Percentiles rank a stretch among this genome's conserved stretches.
phyloP scores from a whole-genome alignment of 306 rosid species.

The Vicia faba region DNA sequence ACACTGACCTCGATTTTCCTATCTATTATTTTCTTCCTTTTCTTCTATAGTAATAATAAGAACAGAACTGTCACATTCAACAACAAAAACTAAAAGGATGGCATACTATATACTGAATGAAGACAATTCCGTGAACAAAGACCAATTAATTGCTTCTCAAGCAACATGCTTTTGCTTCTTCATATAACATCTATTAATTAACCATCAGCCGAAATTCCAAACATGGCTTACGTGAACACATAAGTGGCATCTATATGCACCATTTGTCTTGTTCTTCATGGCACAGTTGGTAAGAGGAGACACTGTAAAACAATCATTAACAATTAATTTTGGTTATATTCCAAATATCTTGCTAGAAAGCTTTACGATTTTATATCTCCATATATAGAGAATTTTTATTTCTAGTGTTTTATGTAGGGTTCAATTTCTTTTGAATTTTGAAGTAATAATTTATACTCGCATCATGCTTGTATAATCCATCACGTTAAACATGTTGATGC shows the following conservation, averaged over 20 bases:
- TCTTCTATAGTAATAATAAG: background rate
- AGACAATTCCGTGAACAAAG: background rate
- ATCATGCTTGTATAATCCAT: too few relatives aligned
- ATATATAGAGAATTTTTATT: background rate
- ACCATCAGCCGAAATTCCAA: conserved; percentile 16
- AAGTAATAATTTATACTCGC: too few relatives aligned
- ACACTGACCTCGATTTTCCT: background rate
- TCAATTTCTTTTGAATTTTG: too few relatives aligned
- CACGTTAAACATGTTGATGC: too few relatives aligned
- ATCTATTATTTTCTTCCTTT: background rate
- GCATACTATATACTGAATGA: background rate
- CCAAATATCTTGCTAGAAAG: background rate
- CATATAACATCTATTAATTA: background rate
- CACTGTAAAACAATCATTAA: background rate
- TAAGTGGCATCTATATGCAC: background rate
- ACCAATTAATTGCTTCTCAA: conserved; percentile 8
- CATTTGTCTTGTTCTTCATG: conserved; percentile 5
- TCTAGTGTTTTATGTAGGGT: too few relatives aligned
- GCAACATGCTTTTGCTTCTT: conserved; percentile 8
- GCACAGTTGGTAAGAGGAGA: conserved; percentile 22
- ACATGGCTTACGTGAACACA: conserved; percentile 26
- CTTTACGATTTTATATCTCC: background rate
- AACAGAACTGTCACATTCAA: conserved; percentile 15
- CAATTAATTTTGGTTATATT: background rate
- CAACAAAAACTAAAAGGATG: background rate